Evolutionary conservation across 257 asterid species (phyloP).

Genomic region (Paraleonurus japonicus): DNA sequence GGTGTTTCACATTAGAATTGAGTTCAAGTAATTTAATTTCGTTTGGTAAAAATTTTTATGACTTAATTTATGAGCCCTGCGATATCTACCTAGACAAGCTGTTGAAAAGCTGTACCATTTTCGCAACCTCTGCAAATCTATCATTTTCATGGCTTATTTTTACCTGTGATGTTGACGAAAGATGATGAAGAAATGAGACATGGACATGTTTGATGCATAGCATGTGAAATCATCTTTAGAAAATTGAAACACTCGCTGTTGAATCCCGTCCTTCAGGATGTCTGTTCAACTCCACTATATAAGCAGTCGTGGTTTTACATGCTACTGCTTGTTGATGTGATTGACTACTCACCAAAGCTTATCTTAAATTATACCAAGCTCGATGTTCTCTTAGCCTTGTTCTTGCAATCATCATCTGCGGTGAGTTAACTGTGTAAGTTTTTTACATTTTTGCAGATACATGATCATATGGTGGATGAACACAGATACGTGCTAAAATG

Average conservation of each 20-base stretch:
- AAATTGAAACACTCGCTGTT: neutral
- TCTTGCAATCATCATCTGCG: neutral
- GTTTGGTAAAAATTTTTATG: neutral
- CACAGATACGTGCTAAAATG: slow-evolving; percentile 15
- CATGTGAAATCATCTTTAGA: slow-evolving; percentile 2
- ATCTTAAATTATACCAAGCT: neutral
- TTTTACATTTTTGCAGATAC: slow-evolving; percentile 56
- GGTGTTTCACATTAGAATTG: neutral
- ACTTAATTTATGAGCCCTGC: neutral
- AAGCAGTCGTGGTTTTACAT: slow-evolving; percentile 21
- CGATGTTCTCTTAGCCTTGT: slow-evolving; percentile 13
- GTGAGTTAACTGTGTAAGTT: slow-evolving; percentile 14
- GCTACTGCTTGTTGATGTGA: slow-evolving; percentile 30
- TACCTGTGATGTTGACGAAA: neutral
- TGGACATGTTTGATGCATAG: slow-evolving; percentile 18
- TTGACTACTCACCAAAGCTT: slow-evolving; percentile 24
- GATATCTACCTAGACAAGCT: neutral
- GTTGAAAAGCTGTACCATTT: neutral
- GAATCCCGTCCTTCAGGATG: slow-evolving; percentile 13
- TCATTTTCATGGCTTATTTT: neutral
- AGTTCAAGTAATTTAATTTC: neutral
- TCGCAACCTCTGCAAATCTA: neutral
- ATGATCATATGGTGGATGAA: slow-evolving; percentile 45
- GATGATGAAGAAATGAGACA: slow-evolving; percentile 2
- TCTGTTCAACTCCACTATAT: slow-evolving; percentile 23